Percentiles rank a stretch among this genome's conserved stretches.
Conservation (phyloP, 2,329 filamentous ascomycete species). For the Sclerotiophoma versabilis region DNA sequence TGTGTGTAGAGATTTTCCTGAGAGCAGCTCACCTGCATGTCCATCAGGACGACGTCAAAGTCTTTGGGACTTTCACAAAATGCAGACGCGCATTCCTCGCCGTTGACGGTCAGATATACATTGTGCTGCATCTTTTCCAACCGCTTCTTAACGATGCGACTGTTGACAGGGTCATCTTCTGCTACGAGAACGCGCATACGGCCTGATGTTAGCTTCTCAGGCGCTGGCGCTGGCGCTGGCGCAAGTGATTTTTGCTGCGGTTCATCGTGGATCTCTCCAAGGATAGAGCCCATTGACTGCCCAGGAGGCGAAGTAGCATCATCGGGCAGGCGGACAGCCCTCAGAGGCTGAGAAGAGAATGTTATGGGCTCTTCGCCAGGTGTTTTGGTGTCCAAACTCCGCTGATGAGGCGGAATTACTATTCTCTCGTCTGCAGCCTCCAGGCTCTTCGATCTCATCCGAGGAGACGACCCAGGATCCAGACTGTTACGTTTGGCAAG, state of each 20-base stretch:
- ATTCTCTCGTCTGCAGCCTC: slow-evolving; percentile 24
- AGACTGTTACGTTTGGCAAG: slow-evolving; percentile 40
- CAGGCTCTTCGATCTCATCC: slow-evolving; percentile 36
- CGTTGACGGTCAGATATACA: slow-evolving; percentile 78
- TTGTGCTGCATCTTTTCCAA: slow-evolving; percentile 77
- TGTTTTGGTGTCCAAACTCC: slow-evolving; percentile 53
- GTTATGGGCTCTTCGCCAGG: slow-evolving; percentile 51
- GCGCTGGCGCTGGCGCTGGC: slow-evolving; percentile 1
- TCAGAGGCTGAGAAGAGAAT: slow-evolving; percentile 53
- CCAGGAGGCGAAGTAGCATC: slow-evolving; percentile 35
- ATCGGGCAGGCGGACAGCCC: slow-evolving; percentile 57
- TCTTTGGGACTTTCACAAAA: slow-evolving; percentile 68
- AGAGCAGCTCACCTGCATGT: slow-evolving; percentile 75
- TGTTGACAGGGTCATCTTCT: slow-evolving; percentile 89
- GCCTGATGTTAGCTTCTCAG: slow-evolving; percentile 40
- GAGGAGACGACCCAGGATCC: slow-evolving; percentile 17
- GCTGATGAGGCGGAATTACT: slow-evolving; percentile 36
- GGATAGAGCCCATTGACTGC: slow-evolving; percentile 30
- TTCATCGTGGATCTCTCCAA: slow-evolving; percentile 40
- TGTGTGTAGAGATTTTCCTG: no score
- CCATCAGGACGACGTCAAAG: slow-evolving; percentile 88
- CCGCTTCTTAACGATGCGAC: slow-evolving; percentile 79
- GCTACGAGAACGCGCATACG: slow-evolving; percentile 76
- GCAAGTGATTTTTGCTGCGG: slow-evolving; percentile 17
- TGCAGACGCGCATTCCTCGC: slow-evolving; percentile 79